Evolutionary conservation across 176 grass and related monocot species (phyloP), one percentile per base, ranked within the genome.

Genomic region (Aegilops longissima): DNA sequence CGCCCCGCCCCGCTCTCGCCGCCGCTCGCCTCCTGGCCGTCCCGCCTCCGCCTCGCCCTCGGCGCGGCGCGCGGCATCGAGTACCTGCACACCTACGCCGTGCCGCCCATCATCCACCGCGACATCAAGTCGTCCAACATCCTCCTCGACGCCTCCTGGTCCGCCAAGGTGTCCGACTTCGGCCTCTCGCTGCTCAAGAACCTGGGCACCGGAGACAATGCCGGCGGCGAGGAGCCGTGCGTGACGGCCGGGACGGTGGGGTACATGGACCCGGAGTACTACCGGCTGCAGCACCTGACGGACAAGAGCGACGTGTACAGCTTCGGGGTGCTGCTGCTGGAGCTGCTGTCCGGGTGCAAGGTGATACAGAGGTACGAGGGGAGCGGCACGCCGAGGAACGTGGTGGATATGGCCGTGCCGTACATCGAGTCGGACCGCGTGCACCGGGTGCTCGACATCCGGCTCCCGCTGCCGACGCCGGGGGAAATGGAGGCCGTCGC

Each of bases 211-310:
- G 23, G 35, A 4, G 77, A 61, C 72, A 85, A 77, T 38, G 75
- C 70, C 70, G 70, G 14, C 6, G 89, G 78, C n/a, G 70, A 89
- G 25, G 90, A 86, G 25, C 71, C 83, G 2, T 88, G 87, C 71
- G 29, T 80, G 39, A 88, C 91, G 12, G 96, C 93, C 2, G 96
- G 96, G 2, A 98, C 96, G 35, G 91, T 98, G 35, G 96, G 96
- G 31, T 98, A 98, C 96, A 98, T 98, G 96, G 96, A 98, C 84
- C 96, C 93, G 25, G 93, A 98, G 89, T 98, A 95, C 83, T 98
- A 95, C 75, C 56, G 96, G 83, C 91, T 98, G 61, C 96, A 95
- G 85, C 80, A 91, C 64, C 86, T 98, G 63, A 98, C 96, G 66
- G 88, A 93, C 61, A 98, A 94, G 87, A 95, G 93, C 66, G 96